These are phyloP conservation scores for Yarrowia sp. DNA, from an alignment of 805 yeast species.

Conservation along the genomic window DNA sequence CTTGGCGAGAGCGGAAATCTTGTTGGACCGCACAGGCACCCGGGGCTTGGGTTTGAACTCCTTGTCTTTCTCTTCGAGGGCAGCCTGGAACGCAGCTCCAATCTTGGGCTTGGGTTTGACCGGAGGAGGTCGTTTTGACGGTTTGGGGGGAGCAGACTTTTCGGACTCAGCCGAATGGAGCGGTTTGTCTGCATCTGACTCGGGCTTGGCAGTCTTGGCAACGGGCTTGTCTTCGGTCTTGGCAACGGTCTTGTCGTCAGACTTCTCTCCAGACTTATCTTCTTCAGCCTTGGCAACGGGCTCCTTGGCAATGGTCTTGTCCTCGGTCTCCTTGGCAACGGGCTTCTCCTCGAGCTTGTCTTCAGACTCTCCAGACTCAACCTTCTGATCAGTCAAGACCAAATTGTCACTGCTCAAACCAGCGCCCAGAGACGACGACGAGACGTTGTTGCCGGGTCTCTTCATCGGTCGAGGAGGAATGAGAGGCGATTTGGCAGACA, in stretches of 20 bases:
- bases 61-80: conserved; percentile 26
- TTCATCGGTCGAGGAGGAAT: conserved; percentile 30
- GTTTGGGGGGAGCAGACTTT: background rate
- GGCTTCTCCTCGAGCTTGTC: background rate
- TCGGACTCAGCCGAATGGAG: too few relatives aligned
- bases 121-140: conserved; percentile 24
- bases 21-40: conserved; percentile 35
- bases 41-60: conserved; percentile 35
- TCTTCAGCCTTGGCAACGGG: background rate
- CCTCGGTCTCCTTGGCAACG: background rate
- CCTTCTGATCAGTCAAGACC: background rate
- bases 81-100: conserved; percentile 36
- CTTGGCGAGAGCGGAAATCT: conserved; percentile 36
- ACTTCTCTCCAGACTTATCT: background rate
- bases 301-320: background rate
- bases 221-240: background rate
- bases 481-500: conserved; percentile 4
- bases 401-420: conserved; percentile 14
- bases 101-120: conserved; percentile 36
- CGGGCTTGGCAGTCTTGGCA: background rate
- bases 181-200: too few relatives aligned
- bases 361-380: background rate
- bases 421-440: conserved; percentile 4
- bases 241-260: background rate
- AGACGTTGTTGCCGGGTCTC: background rate